Evolutionary conservation across 148 eudicot genomes (phyloP), one percentile per base, ranked within the genome.

Genomic region (Heliamphora exappendiculata): DNA sequence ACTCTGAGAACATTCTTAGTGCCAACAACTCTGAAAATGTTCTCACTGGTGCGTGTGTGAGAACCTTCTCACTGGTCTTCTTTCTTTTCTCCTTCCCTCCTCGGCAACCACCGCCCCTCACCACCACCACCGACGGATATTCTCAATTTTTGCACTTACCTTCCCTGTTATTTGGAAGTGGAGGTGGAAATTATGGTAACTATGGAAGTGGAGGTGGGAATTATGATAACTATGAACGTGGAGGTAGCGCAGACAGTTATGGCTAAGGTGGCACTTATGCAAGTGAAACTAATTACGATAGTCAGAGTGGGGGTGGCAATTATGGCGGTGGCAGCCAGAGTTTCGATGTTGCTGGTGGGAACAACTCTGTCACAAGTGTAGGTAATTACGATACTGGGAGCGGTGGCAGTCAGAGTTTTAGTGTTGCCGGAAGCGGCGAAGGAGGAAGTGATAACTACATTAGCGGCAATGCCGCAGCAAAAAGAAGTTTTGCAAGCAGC

Each of bases 261-360:
- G 63, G 5, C 49, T 76, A 67, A 4, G 74, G 74, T 36, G 60
- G 45, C 44, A 31, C 39, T 33, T 42, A 20, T 28, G 22, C 70
- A 41, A 68, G 53, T 12, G 45, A 55, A 26, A 69, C 72, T 11
- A 16, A 8, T 24, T 67, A 67, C 10, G 53, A 26, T 31, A 59
- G 60, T 51, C n/a, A n/a, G n/a, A 60, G 76, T 5, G 73, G 64
- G 19, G 65, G 74, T 67, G 78, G 75, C 17, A 58, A 70, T 60
- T 60, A 42, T 29, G 77, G 59, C 11, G 72, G 42, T 24, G 67
- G 49, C 14, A 62, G 72, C 29, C 78, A 79, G 45, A 58, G 49
- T 76, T 80, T 76, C 16, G 82, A 81, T 69, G 81, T 44, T 74
- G 79, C 64, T 65, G 78, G 76, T 41, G 81, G 81, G n/a, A n/a